A percentile compares a stretch with the other conserved stretches of the same genome.
phyloP scores from a whole-genome alignment of 495 filamentous ascomycete genomes.

The Lasiosphaeria hispida region DNA sequence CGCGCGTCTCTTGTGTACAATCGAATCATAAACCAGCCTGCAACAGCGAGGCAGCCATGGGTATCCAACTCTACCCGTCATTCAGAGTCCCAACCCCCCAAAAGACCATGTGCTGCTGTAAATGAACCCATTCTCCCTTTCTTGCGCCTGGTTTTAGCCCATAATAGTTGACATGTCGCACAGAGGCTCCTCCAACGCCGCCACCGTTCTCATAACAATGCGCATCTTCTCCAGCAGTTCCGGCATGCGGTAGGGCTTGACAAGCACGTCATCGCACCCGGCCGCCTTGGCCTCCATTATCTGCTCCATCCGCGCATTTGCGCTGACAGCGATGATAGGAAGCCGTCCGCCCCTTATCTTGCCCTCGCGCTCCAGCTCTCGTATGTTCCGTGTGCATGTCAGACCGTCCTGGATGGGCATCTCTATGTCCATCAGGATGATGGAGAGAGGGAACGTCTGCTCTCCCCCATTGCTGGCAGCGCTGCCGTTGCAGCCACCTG shows the following conservation, averaged over 20 bases:
- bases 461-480: constrained; percentile 25
- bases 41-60: neutral
- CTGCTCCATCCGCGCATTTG: constrained; percentile 69
- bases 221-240: constrained; percentile 46
- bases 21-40: neutral
- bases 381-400: constrained; percentile 63
- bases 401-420: constrained; percentile 85
- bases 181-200: neutral
- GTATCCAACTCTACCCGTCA: neutral
- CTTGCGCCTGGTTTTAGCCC: neutral
- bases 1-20: neutral
- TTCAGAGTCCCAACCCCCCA: neutral
- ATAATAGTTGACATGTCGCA: neutral
- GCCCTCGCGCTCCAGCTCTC: constrained; percentile 56
- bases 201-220: constrained; percentile 57
- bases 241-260: constrained; percentile 47
- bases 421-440: constrained; percentile 79
- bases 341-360: constrained; percentile 52
- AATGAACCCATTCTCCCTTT: neutral
- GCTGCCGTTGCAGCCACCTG: constrained; percentile 22
- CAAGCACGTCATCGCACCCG: constrained; percentile 52
- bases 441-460: constrained; percentile 24
- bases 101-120: neutral
- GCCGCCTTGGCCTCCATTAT: constrained; percentile 61
- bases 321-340: constrained; percentile 75